Evolutionary conservation across 2,329 filamentous ascomycete genomes (phyloP).

Genomic region (Raffaelea deltoideospora): DNA sequence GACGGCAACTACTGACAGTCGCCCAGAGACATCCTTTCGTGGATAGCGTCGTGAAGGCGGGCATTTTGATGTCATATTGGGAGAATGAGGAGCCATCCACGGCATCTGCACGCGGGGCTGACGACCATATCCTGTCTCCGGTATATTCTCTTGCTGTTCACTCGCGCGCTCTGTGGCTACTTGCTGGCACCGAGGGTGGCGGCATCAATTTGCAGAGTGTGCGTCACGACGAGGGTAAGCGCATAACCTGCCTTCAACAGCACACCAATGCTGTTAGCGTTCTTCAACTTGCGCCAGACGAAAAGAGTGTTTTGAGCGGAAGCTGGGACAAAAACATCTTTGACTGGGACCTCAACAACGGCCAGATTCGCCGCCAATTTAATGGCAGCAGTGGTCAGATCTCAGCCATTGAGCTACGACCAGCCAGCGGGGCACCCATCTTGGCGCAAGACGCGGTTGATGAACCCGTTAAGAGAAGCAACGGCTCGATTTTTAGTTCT

Average conservation of each 20-base stretch:
- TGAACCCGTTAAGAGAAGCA: constrained; percentile 42
- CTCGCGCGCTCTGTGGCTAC: constrained; percentile 75
- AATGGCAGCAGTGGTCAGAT: constrained; percentile 70
- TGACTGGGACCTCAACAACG: constrained; percentile 90
- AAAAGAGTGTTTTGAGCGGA: constrained; percentile 75
- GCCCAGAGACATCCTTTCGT: constrained; percentile 95
- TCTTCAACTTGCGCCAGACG: constrained; percentile 65
- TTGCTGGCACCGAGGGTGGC: constrained; percentile 81
- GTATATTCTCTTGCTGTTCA: constrained; percentile 92
- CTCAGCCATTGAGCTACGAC: constrained; percentile 72
- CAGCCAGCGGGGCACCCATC: constrained; percentile 58
- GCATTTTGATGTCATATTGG: constrained; percentile 92
- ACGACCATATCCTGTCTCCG: constrained; percentile 59
- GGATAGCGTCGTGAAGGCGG: constrained; percentile 90
- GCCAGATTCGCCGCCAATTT: constrained; percentile 60
- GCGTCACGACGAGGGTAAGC: constrained; percentile 85
- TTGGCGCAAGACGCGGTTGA: constrained; percentile 50
- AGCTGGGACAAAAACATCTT: constrained; percentile 93
- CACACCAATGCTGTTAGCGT: constrained; percentile 90
- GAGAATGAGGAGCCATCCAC: constrained; percentile 71
- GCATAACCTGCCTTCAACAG: constrained; percentile 64
- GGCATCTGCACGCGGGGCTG: constrained; percentile 24
- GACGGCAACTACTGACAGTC: constrained; percentile 83
- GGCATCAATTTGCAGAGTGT: constrained; percentile 88
- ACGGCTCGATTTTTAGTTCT: constrained; percentile 63